phyloP scores from a whole-genome alignment of 176 grass and related monocot species.

The Avena atlantica region DNA sequence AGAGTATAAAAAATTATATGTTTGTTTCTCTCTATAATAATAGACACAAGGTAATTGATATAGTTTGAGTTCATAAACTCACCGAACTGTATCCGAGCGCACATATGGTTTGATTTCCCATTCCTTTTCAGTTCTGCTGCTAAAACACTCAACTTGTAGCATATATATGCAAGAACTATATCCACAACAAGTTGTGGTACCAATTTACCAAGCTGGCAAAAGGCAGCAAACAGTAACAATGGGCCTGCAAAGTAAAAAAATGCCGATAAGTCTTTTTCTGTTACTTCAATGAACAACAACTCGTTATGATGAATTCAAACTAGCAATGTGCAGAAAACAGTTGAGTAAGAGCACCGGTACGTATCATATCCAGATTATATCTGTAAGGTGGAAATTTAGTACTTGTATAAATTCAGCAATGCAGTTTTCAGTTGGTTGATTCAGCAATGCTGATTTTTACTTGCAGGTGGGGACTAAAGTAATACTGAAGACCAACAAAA shows the following conservation, averaged over 20 bases:
- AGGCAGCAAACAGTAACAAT: slow-evolving; percentile 23
- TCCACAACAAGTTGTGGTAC: slow-evolving; percentile 26
- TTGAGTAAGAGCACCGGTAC: background rate
- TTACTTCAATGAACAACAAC: background rate
- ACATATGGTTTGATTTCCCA: slow-evolving; percentile 6
- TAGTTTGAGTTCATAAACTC: slow-evolving; percentile 6
- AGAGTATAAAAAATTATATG: no score
- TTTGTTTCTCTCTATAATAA: background rate
- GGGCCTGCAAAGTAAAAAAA: slow-evolving; percentile 6
- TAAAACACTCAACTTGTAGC: slow-evolving; percentile 35
- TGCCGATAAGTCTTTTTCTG: background rate
- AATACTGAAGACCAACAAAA: no score
- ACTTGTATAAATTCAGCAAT: no score
- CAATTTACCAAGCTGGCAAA: slow-evolving; percentile 6
- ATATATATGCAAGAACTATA: slow-evolving; percentile 29
- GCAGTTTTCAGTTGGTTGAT: background rate
- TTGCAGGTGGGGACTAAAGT: background rate
- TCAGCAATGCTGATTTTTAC: background rate
- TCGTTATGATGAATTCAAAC: background rate
- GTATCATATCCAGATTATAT: background rate
- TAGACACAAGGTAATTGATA: background rate
- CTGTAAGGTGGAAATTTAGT: background rate
- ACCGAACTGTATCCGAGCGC: slow-evolving; percentile 25
- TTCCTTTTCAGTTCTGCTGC: slow-evolving; percentile 34
- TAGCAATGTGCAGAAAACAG: background rate